Conservation (phyloP, 495 filamentous ascomycete genomes). For the Lasiosphaeris hirsuta region DNA sequence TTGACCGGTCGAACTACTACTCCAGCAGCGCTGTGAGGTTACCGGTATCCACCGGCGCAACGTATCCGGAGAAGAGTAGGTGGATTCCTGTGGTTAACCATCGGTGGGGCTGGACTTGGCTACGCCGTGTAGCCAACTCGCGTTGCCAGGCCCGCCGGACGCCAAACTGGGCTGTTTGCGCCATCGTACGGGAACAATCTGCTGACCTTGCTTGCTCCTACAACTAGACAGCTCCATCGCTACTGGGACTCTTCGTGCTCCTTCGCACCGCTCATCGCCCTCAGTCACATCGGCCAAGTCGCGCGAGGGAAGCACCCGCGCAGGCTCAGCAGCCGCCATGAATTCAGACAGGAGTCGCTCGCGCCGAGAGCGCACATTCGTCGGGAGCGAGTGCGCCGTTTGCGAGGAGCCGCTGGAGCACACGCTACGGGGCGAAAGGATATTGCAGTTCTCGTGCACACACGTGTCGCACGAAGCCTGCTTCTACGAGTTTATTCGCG, state of each 20-base stretch:
- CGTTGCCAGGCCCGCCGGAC: slow-evolving; percentile 2
- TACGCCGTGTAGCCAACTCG: slow-evolving; percentile 13
- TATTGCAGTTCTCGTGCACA: slow-evolving; percentile 91
- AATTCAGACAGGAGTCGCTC: slow-evolving; percentile 77
- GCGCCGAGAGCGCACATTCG: slow-evolving; percentile 89
- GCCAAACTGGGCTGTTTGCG: neutral
- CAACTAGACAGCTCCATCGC: slow-evolving; percentile 38
- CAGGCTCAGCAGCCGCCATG: slow-evolving; percentile 50
- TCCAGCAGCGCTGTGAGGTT: slow-evolving; percentile 27
- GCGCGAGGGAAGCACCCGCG: slow-evolving; percentile 32
- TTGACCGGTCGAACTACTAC: slow-evolving; percentile 25
- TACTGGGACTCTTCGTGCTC: slow-evolving; percentile 37
- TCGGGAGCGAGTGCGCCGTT: slow-evolving; percentile 90
- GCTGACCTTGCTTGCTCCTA: slow-evolving; percentile 7
- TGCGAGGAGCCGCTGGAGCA: slow-evolving; percentile 98
- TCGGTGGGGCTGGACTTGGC: slow-evolving; percentile 11
- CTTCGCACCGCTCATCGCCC: slow-evolving; percentile 42
- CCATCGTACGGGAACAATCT: neutral
- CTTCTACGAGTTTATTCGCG: slow-evolving; percentile 98
- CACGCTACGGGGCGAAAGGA: slow-evolving; percentile 88
- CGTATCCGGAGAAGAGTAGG: slow-evolving; percentile 48
- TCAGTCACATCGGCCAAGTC: slow-evolving; percentile 41
- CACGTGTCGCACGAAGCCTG: slow-evolving; percentile 98
- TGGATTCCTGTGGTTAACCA: slow-evolving; percentile 8
- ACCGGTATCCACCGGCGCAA: slow-evolving; percentile 17